Evolutionary conservation across 106 monocot species (phyloP).

Genomic region (Narthecium ossifragum): DNA sequence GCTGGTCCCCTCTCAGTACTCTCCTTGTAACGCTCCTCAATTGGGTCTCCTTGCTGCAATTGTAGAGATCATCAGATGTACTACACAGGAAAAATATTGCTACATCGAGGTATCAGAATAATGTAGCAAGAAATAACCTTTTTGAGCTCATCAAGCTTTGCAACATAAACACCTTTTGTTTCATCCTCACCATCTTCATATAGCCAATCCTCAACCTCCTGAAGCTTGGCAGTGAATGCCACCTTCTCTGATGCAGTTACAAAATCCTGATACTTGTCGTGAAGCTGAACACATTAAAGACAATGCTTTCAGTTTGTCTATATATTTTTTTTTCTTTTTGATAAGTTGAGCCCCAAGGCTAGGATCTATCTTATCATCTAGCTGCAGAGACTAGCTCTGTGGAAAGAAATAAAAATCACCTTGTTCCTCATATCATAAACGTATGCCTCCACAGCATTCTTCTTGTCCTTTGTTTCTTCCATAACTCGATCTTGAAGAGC

Average conservation of each 20-base stretch:
- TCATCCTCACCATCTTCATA: constrained; percentile 98
- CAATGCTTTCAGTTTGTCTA: no score
- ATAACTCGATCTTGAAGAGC: constrained; percentile 91
- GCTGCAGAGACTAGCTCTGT: background rate
- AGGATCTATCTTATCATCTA: no score
- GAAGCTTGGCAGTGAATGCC: constrained; percentile 59
- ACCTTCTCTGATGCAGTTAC: constrained; percentile 48
- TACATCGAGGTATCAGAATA: no score
- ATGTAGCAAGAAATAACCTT: constrained; percentile 37
- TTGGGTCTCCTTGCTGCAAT: constrained; percentile 73
- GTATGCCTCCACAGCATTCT: constrained; percentile 95
- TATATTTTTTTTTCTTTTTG: no score
- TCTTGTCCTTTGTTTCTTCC: constrained; percentile 97
- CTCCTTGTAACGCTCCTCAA: constrained; percentile 76
- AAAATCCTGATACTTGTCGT: constrained; percentile 81
- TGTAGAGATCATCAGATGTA: background rate
- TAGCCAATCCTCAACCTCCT: constrained; percentile 93
- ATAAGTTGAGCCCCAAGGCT: no score
- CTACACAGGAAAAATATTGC: background rate
- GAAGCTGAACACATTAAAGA: constrained; percentile 63
- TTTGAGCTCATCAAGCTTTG: constrained; percentile 84
- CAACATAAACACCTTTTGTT: constrained; percentile 85
- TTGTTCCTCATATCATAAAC: constrained; percentile 97
- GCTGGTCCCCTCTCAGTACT: constrained; percentile 57
- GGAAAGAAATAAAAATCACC: constrained; percentile 16